Evolutionary conservation across 1,284 basidiomycete species (phyloP).

Genomic region (Phylloboletellus chloephorus): DNA sequence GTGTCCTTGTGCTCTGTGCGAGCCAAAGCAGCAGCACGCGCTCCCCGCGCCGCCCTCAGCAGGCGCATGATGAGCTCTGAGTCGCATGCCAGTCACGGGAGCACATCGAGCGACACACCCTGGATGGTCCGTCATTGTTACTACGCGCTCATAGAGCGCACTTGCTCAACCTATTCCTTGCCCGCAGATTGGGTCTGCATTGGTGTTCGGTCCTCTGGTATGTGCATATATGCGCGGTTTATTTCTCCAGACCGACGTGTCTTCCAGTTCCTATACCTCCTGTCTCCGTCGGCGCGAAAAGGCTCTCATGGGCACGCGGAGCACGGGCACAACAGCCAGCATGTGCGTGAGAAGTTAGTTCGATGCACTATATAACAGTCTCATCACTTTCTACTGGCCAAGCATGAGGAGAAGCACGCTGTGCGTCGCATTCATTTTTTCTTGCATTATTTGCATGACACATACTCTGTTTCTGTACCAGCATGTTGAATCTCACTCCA

Average conservation of each 20-base stretch:
- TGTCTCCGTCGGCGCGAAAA: conserved; percentile 28
- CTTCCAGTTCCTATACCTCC: conserved; percentile 29
- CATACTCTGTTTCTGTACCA: conserved; percentile 16
- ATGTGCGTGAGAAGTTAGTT: conserved; percentile 18
- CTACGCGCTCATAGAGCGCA: not conserved
- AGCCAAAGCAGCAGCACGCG: conserved; percentile 7
- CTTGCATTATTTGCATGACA: conserved; percentile 4
- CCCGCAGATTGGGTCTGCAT: conserved; percentile 29
- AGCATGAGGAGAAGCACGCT: conserved; percentile 7
- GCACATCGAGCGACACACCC: conserved; percentile 19
- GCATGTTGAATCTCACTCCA: conserved; percentile 13
- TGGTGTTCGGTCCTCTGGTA: conserved; percentile 31
- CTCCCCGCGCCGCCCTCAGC: conserved; percentile 13
- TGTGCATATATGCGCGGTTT: conserved; percentile 3
- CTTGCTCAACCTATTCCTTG: not conserved
- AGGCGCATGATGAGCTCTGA: conserved; percentile 27
- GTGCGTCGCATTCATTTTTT: conserved; percentile 12
- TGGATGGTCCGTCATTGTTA: conserved; percentile 27
- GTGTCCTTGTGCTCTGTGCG: conserved; percentile 18
- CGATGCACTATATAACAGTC: conserved; percentile 1
- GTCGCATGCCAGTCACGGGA: conserved; percentile 20
- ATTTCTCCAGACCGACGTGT: not conserved
- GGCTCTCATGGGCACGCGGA: conserved; percentile 19
- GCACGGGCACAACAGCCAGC: conserved; percentile 21
- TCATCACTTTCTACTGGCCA: conserved; percentile 19